Evolutionary conservation across 495 filamentous ascomycete genomes (phyloP).

Genomic region (Choiromyces venosus): DNA sequence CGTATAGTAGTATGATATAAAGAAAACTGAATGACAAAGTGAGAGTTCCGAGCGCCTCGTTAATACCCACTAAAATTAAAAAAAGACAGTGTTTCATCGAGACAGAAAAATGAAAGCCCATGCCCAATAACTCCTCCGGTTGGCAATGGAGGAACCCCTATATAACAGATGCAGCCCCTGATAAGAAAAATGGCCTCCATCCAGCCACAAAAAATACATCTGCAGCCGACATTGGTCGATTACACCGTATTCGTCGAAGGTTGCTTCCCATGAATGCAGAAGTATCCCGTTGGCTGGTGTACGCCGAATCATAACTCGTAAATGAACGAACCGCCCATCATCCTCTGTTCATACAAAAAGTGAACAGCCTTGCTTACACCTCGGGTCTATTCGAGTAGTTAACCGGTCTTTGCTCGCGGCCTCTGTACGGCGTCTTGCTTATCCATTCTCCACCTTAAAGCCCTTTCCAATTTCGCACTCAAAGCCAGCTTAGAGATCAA

Average conservation of each 20-base stretch:
- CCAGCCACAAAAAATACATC: slow-evolving; percentile 4
- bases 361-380: not conserved
- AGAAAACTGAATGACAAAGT: slow-evolving; percentile 2
- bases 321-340: slow-evolving; percentile 6
- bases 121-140: not conserved
- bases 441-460: slow-evolving; percentile 80
- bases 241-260: not conserved
- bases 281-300: not conserved
- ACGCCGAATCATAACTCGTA: slow-evolving; percentile 21
- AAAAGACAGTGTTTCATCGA: not conserved
- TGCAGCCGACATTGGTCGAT: not conserved
- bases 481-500: slow-evolving; percentile 85
- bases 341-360: slow-evolving; percentile 8
- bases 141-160: not conserved
- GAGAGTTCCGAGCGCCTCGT: not conserved
- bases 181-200: slow-evolving; percentile 3
- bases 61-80: not conserved
- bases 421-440: slow-evolving; percentile 87
- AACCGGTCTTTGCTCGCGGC: slow-evolving; percentile 45
- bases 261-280: not conserved
- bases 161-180: not conserved
- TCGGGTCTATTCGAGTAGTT: not conserved
- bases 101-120: not conserved
- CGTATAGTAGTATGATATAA: not conserved
- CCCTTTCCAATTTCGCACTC: slow-evolving; percentile 89